Evolutionary conservation across 371 early-diverging fungal genomes (phyloP).

Genomic region (Pancytospora philotis): DNA sequence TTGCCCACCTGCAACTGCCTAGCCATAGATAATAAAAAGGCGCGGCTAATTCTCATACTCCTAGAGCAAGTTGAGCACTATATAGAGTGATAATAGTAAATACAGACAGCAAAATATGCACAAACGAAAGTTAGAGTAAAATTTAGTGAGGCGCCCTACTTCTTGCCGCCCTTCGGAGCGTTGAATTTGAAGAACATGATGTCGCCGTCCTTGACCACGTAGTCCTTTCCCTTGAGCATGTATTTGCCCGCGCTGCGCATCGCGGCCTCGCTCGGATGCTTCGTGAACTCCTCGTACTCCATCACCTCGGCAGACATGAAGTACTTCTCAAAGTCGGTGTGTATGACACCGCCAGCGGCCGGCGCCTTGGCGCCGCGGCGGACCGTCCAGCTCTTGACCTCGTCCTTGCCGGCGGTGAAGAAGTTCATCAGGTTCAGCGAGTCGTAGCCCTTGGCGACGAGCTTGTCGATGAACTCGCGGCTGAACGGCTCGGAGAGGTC

Average conservation of each 20-base stretch:
- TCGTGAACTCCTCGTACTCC: constrained; percentile 71
- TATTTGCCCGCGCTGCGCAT: constrained; percentile 87
- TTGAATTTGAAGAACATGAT: constrained; percentile 61
- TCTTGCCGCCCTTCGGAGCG: constrained; percentile 36
- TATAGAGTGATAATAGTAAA: no score
- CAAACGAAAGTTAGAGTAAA: no score
- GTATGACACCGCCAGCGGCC: constrained; percentile 85
- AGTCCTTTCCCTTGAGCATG: constrained; percentile 80
- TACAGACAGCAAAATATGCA: no score
- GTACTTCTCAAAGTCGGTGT: constrained; percentile 80
- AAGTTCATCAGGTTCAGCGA: constrained; percentile 78
- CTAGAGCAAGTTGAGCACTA: no score
- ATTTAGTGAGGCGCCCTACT: no score
- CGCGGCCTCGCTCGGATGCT: constrained; percentile 68
- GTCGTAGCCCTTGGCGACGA: constrained; percentile 77
- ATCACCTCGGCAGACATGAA: constrained; percentile 95
- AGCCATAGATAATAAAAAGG: no score
- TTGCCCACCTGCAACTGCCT: no score
- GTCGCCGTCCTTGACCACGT: constrained; percentile 82
- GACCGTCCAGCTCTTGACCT: constrained; percentile 62
- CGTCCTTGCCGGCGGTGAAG: constrained; percentile 86
- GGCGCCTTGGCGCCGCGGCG: constrained; percentile 77
- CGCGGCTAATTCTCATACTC: no score
- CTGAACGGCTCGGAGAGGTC: not conserved
- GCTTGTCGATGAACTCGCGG: constrained; percentile 65